Evolutionary conservation across 2,329 filamentous ascomycete species (phyloP).

Genomic region (Emmonsiellopsis sp.): DNA sequence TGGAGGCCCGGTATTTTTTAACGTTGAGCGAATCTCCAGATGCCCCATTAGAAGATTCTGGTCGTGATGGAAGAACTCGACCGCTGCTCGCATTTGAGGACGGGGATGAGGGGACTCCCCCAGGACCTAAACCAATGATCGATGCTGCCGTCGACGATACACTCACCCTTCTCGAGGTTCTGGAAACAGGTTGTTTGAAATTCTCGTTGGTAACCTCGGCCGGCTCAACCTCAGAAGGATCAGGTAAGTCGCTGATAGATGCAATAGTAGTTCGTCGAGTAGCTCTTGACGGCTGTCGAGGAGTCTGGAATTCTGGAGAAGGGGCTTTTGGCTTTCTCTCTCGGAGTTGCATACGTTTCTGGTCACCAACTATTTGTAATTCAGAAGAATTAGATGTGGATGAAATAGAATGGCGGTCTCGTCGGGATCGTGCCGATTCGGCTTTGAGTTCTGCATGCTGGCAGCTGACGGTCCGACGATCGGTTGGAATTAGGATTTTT

Average conservation of each 20-base stretch:
- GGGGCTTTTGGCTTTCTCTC: constrained; percentile 51
- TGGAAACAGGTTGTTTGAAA: constrained; percentile 1
- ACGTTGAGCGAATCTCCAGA: constrained; percentile 31
- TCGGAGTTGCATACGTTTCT: constrained; percentile 62
- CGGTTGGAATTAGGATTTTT: constrained; percentile 67
- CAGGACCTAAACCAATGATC: constrained; percentile 3
- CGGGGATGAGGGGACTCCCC: neutral
- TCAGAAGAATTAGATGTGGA: constrained; percentile 29
- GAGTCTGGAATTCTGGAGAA: constrained; percentile 38
- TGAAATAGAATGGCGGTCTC: constrained; percentile 54
- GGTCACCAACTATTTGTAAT: constrained; percentile 34
- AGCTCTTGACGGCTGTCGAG: constrained; percentile 38
- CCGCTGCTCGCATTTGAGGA: neutral
- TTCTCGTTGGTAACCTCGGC: constrained; percentile 13
- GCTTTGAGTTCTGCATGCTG: constrained; percentile 68
- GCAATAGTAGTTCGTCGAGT: constrained; percentile 55
- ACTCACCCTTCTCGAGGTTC: constrained; percentile 20
- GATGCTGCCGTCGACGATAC: constrained; percentile 20
- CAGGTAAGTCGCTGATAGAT: constrained; percentile 39
- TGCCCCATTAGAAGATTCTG: constrained; percentile 12
- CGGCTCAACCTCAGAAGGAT: constrained; percentile 17
- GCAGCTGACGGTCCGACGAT: constrained; percentile 66
- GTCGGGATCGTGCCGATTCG: constrained; percentile 52
- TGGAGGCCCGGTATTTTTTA: constrained; percentile 51
- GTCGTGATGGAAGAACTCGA: constrained; percentile 7